Evolutionary conservation across 2,329 filamentous ascomycete species (phyloP), one percentile per base, ranked within the genome.

Genomic region (Juglanconis juglandina): DNA sequence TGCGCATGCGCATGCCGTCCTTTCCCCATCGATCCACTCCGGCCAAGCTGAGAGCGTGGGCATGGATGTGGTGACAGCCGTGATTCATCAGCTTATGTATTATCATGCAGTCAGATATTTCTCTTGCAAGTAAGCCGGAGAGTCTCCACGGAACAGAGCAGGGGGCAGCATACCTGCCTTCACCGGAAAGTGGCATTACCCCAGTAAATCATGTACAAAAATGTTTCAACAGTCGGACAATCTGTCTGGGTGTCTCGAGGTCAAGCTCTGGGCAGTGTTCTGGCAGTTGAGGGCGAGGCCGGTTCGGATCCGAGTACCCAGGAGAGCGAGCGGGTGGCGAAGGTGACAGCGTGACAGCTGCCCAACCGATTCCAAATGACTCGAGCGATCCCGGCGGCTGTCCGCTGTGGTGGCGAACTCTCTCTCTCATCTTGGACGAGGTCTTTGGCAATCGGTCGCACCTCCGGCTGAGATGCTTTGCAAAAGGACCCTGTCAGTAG

Each of bases 1-100:
- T 52, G 59, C 56, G 57, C 46, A 37, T 53, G 50, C 39, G 56
- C 54, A 58, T 63, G 58, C 58, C 61, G 54, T 56, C 51, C 58
- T 24, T 61, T 47, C 61, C 60, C 53, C 52, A 37, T 46, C 30
- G 53, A 35, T 55, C 60, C 54, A 49, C 52, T 58, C 50, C 44
- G 37, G 47, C 32, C 24, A 30, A 41, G 41, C 50, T 54, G 33
- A 60, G 17, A 37, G 47, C 48, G 52, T 24, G 60, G 30, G 34
- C 51, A 55, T 57, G 50, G 44, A 58, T 58, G 35, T 56, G 39
- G 46, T 7, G 17, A 55, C 51, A 50, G 46, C 51, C 30, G 11
- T 49, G 47, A 46, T 57, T 30, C 24, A 54, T 61, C 59, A 53
- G 54, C 42, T 58, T 53, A 50, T 49, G n/a, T 47, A n/a, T 49